A percentile compares a stretch with the other conserved stretches of the same genome.
phyloP scores from a whole-genome alignment of 306 rosid genomes.

The Casuarina cunninghamiana region DNA sequence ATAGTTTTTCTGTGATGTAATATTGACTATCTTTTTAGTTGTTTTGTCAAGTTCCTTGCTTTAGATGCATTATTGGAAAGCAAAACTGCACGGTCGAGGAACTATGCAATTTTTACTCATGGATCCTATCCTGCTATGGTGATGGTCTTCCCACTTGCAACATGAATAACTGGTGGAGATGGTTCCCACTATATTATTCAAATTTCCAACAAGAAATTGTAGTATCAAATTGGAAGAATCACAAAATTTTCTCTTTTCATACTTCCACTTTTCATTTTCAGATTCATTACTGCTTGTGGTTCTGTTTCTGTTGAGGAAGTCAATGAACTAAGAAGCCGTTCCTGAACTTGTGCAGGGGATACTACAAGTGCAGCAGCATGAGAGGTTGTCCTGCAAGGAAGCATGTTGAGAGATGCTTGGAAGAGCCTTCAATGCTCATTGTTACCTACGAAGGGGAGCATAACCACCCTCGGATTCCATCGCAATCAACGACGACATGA shows the following conservation, averaged over 20 bases:
- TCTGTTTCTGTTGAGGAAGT: slow-evolving; percentile 12
- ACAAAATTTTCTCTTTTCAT: not conserved
- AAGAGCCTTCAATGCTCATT: slow-evolving; percentile 89
- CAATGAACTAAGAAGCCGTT: slow-evolving; percentile 7
- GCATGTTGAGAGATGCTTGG: slow-evolving; percentile 96
- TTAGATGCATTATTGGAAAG: slow-evolving; percentile 9
- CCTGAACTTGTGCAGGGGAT: slow-evolving; percentile 67
- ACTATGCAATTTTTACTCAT: not conserved
- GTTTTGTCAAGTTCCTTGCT: slow-evolving; percentile 9
- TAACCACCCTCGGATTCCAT: slow-evolving; percentile 75
- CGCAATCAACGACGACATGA: slow-evolving; percentile 82
- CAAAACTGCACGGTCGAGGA: slow-evolving; percentile 10
- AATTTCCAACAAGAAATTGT: not conserved
- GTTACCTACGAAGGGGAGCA: slow-evolving; percentile 99
- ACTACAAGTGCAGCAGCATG: slow-evolving; percentile 99
- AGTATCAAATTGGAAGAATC: slow-evolving; percentile 13
- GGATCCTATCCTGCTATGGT: slow-evolving; percentile 13
- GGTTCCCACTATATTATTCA: not conserved
- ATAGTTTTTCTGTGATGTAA: not conserved
- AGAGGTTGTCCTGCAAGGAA: slow-evolving; percentile 99
- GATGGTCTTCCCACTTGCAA: slow-evolving; percentile 6
- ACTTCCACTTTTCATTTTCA: not conserved
- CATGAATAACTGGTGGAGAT: not conserved
- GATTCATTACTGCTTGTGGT: slow-evolving; percentile 3
- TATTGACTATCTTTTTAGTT: slow-evolving; percentile 6